Conservation (phyloP, 108 stramenopile genomes). For the Cyclotella atomus region DNA sequence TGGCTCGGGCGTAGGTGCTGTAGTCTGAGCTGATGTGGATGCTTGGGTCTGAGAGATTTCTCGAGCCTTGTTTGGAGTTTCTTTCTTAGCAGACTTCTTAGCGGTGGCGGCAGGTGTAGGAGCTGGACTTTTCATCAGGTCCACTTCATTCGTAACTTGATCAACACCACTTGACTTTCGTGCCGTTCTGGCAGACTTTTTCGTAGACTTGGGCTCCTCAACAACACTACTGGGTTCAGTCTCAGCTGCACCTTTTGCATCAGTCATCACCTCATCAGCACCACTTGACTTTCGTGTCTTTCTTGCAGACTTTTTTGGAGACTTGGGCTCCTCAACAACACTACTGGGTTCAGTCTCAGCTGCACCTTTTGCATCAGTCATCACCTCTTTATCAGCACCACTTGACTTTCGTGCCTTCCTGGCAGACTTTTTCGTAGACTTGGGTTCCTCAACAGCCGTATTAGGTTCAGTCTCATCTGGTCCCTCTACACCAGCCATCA, state of each 20-base stretch:
- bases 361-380: not conserved
- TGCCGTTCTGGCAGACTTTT: not conserved
- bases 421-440: not conserved
- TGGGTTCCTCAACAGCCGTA: not conserved
- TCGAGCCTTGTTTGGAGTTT: too few species aligned
- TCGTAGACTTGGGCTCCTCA: not conserved
- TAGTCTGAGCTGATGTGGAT: too few species aligned
- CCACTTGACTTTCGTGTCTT: not conserved
- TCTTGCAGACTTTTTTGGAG: not conserved
- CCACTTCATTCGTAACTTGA: not conserved
- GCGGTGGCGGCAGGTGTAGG: too few species aligned
- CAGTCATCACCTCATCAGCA: not conserved
- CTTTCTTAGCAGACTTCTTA: too few species aligned
- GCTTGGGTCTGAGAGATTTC: too few species aligned
- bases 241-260: not conserved
- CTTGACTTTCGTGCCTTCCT: not conserved
- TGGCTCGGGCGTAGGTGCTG: not conserved
- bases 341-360: not conserved
- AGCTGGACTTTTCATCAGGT: too few species aligned
- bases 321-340: not conserved
- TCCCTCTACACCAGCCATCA: not conserved
- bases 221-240: not conserved
- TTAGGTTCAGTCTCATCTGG: not conserved
- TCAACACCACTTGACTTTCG: not conserved
- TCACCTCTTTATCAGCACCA: not conserved